Base-by-base conservation (phyloP, 2,329 filamentous ascomycete species). In the Pseudogymnoascus sp. region DNA sequence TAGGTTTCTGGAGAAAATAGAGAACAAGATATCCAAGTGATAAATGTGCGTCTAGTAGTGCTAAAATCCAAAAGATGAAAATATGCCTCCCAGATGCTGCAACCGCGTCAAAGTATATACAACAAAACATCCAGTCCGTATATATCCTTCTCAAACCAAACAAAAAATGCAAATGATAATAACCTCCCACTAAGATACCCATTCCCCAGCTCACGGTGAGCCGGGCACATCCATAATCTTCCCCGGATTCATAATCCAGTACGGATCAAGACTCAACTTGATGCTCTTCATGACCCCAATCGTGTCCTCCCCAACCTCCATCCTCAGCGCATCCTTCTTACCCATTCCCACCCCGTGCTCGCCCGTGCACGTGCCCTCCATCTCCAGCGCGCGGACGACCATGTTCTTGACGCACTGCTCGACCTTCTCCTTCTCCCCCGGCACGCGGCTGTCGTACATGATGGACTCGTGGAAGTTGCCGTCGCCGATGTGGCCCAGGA, bases 391-490 rank as follows among this genome's bases (percentile, higher is more conserved):
- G n/a, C 91, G 84, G 68, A 89, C 83, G 19, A 96, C 91, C 92
- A 97, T 96, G 69, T 91, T 88, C 72, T 93, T 86, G 56, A 97
- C 91, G 67, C 90, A 91, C 62, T 81, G 82, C 73, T 95, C 90
- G 1, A 95, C 91, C 68, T 88, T 89, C 44, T 82, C 86, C 63
- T 83, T 83, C 75, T 96, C 89, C 26, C 80, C 84, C 2, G 84
- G 81, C 63, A 92, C 80, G 24, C 80, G 81, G 26, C 83, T 83
- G 75, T 95, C 85, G 74, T 96, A 97, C 77, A 97, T 88, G 76
- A 97, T 95, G 72, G 88, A 90, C 73, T 93, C 88, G 74, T 97
- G 93, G 78, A 97, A 97, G 75, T 97, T 97, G 38, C 93, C 93
- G 72, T 96, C 93, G 11, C 93, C 93, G 63, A 97, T 88, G 72